phyloP scores from a whole-genome alignment of 1,284 basidiomycete species.

The Heterobasidion occidentale region DNA sequence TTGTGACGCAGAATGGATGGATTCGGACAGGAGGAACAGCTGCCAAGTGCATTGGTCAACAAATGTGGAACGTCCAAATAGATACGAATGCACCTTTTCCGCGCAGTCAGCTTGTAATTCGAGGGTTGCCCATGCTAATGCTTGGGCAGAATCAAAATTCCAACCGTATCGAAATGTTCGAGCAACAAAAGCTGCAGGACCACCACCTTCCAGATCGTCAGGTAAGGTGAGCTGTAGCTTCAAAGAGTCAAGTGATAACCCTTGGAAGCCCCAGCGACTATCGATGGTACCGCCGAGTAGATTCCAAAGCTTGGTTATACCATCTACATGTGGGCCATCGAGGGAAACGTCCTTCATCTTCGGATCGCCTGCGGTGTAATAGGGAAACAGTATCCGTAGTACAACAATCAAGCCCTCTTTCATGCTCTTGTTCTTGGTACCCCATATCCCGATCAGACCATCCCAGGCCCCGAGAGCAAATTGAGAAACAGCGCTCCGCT shows the following conservation, averaged over 20 bases:
- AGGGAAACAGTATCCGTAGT: constrained; percentile 66
- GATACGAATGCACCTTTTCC: constrained; percentile 42
- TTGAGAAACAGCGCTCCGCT: constrained; percentile 42
- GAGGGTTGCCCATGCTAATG: constrained; percentile 73
- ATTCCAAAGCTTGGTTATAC: constrained; percentile 44
- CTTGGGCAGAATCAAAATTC: constrained; percentile 64
- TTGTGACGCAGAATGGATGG: constrained; percentile 32
- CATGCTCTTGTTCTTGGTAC: constrained; percentile 59
- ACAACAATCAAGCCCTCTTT: constrained; percentile 66
- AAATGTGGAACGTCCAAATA: not conserved
- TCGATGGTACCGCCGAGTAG: constrained; percentile 56
- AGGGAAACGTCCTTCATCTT: constrained; percentile 6
- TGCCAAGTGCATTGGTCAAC: constrained; percentile 21
- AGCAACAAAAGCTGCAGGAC: constrained; percentile 41
- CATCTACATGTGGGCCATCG: constrained; percentile 23
- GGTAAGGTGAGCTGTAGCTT: constrained; percentile 37
- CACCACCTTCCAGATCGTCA: constrained; percentile 10
- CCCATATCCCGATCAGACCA: constrained; percentile 64
- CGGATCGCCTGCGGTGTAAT: constrained; percentile 33
- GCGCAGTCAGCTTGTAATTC: constrained; percentile 82
- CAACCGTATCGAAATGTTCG: constrained; percentile 64
- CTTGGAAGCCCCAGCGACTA: constrained; percentile 52
- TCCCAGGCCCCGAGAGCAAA: constrained; percentile 62
- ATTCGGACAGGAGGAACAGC: constrained; percentile 59
- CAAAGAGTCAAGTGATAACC: constrained; percentile 58